Evolutionary conservation across 305 asterid species (phyloP), one percentile per base, ranked within the genome.

Genomic region (Fraxinus greggii): DNA sequence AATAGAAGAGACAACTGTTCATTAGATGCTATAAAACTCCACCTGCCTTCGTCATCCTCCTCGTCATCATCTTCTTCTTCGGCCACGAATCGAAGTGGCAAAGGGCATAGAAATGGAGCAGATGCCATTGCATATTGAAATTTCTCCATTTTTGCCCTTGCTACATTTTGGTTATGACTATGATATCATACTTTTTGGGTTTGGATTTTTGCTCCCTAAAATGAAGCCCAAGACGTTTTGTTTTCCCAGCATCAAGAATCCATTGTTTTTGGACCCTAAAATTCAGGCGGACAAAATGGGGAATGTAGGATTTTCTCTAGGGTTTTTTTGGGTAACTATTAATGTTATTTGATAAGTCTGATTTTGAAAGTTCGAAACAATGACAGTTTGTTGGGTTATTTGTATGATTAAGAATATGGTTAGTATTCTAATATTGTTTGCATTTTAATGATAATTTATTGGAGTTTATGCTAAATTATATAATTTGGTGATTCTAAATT

Each of bases 111-210:
- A 82, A 87, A 84, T 74, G 81, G 91, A 73, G 83, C 89, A 2
- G 88, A 90, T 83, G 91, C 90, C 23, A 88, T 90, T 84, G 95
- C 91, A 3, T 89, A 84, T 81, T 94, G 92, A 82, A 19, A 7
- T 28, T 6, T 51, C 86, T 79, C 83, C 92, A 70, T 5, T 89
- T 88, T 76, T 86, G 89, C 86, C 92, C 90, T 84, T 85, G 86
- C 56, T 51, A 35, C 77, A 78, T 73, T 83, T 78, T 84, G 88
- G 42, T 72, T 79, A 24, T 77, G 84, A 23, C 83, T 42, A 28
- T 72, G 59, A 74, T 83, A 82, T 72, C 85, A 87, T 79, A 83
- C 67, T 8, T 15, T 56, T 84, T 80, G 78, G 76, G 75, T 76
- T 79, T 51, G 74, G 40, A 32, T 42, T 67, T 9, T 67, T 73